These are phyloP conservation scores for Rugosomyces carneus DNA, from an alignment of 1,284 basidiomycete genomes.

Conservation along the genomic window DNA sequence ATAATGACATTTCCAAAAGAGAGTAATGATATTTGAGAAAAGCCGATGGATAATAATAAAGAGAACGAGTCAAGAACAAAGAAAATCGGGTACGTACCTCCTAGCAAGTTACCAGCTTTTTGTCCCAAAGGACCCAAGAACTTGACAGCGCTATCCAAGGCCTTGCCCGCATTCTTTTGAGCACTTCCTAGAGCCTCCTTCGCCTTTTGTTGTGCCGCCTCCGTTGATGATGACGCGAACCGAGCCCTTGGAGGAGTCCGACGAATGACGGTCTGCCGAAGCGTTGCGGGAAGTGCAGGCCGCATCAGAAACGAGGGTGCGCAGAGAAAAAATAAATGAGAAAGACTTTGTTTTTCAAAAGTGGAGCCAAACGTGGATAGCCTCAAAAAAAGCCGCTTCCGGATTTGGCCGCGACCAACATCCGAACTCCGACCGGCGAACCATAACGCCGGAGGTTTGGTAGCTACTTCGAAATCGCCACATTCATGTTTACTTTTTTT, in stretches of 20 bases:
- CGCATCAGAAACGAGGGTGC: constrained; percentile 7
- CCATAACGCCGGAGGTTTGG: neutral
- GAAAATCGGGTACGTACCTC: constrained; percentile 48
- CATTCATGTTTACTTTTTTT: neutral
- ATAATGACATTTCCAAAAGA: too few species aligned
- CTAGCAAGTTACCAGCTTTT: constrained; percentile 53
- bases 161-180: constrained; percentile 51
- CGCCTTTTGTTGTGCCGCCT: constrained; percentile 58
- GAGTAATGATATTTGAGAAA: too few species aligned
- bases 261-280: constrained; percentile 13
- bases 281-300: constrained; percentile 10
- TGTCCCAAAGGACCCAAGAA: constrained; percentile 55
- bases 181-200: constrained; percentile 56
- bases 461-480: neutral
- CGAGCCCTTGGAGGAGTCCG: constrained; percentile 6
- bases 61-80: neutral
- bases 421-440: constrained; percentile 9
- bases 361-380: constrained; percentile 3
- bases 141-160: constrained; percentile 48
- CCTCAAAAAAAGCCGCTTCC: constrained; percentile 11
- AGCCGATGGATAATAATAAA: neutral
- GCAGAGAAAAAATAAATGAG: neutral
- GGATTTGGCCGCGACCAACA: constrained; percentile 11
- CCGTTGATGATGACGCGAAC: constrained; percentile 19
- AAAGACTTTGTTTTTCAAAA: constrained; percentile 4